Percentiles rank a stretch among this genome's conserved stretches.
Conservation (phyloP, 768 basidiomycete genomes). For the Pulveroboletus sp. region DNA sequence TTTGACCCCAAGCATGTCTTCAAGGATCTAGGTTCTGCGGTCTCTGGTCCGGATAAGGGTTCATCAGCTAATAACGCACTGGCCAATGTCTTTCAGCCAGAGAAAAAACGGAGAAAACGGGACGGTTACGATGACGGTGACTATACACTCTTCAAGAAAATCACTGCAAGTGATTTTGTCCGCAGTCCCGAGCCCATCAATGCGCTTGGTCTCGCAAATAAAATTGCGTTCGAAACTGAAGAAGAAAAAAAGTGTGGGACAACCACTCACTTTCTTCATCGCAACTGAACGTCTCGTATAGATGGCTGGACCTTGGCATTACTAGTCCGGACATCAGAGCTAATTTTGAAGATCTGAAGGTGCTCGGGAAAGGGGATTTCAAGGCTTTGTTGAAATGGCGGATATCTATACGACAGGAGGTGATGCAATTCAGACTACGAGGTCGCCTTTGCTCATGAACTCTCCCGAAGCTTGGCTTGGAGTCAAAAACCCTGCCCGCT, state of each 20-base stretch:
- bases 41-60: conserved; percentile 46
- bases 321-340: conserved; percentile 77
- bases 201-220: conserved; percentile 73
- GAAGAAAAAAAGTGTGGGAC: conserved; percentile 75
- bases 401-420: conserved; percentile 81
- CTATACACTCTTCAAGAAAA: conserved; percentile 80
- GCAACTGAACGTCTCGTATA: conserved; percentile 26
- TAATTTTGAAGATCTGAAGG: conserved; percentile 92
- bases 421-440: conserved; percentile 24
- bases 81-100: conserved; percentile 94
- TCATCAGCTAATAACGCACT: conserved; percentile 63
- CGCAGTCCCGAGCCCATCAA: conserved; percentile 66
- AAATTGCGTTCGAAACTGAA: conserved; percentile 70
- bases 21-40: conserved; percentile 69
- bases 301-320: conserved; percentile 68
- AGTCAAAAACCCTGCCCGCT: conserved; percentile 67
- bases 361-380: conserved; percentile 97
- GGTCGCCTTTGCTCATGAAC: conserved; percentile 3
- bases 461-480: conserved; percentile 66
- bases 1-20: conserved; percentile 97
- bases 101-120: conserved; percentile 89
- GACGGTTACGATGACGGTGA: conserved; percentile 96
- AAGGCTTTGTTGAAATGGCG: conserved; percentile 92
- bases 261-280: background rate
- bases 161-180: conserved; percentile 70